Conservation (phyloP, 805 yeast genomes). For the Pichia occidentalis region DNA sequence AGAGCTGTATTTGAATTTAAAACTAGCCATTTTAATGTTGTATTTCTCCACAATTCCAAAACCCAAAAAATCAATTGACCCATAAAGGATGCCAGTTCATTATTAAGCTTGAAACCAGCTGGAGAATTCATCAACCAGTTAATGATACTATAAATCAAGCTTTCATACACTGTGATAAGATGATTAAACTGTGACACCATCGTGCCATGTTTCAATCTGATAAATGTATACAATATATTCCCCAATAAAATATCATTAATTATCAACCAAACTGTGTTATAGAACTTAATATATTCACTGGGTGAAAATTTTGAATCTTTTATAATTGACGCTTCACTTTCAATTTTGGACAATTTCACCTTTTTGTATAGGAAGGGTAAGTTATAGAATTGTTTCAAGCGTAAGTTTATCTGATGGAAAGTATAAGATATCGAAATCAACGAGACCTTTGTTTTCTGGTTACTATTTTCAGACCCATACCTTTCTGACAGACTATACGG, state of each 20-base stretch:
- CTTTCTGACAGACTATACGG: not conserved
- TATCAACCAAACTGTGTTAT: conserved; percentile 84
- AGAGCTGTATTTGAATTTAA: conserved; percentile 15
- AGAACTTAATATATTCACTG: conserved; percentile 67
- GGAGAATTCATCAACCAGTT: conserved; percentile 83
- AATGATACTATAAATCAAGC: conserved; percentile 36
- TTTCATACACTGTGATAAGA: conserved; percentile 31
- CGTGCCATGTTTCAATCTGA: conserved; percentile 23
- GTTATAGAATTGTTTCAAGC: conserved; percentile 68
- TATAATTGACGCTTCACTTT: conserved; percentile 35
- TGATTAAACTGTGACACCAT: conserved; percentile 10
- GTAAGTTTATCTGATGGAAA: conserved; percentile 70
- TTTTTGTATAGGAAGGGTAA: conserved; percentile 74
- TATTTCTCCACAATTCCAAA: conserved; percentile 53
- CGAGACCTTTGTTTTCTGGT: conserved; percentile 7
- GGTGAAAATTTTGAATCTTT: conserved; percentile 34
- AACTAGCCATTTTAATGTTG: conserved; percentile 15
- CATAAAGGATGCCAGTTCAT: conserved; percentile 75
- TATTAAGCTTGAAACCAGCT: conserved; percentile 87
- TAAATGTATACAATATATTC: conserved; percentile 42
- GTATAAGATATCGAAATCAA: conserved; percentile 26
- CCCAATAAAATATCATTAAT: conserved; percentile 80
- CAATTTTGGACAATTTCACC: conserved; percentile 32
- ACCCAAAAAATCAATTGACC: conserved; percentile 88
- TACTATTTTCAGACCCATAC: too few species aligned